Percentiles rank a stretch among this genome's conserved stretches.
Evolutionary conservation across 2,329 filamentous ascomycete species (phyloP).

Genomic region (Annulohypoxylon truncatum): DNA sequence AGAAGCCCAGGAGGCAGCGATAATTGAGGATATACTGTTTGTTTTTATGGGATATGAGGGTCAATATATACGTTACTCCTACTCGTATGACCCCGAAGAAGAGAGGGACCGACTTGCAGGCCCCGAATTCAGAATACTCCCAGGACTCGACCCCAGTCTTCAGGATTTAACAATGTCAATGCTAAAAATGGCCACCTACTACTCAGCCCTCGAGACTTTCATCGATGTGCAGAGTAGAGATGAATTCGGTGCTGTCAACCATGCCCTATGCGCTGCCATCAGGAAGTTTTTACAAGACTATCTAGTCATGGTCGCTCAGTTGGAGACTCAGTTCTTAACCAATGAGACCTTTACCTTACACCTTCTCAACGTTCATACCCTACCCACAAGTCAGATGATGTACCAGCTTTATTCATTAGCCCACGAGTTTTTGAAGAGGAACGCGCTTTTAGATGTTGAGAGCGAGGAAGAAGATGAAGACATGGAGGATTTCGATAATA

Average conservation of each 20-base stretch:
- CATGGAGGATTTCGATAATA: constrained; percentile 89
- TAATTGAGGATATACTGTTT: constrained; percentile 91
- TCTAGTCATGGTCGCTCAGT: constrained; percentile 88
- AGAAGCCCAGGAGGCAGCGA: constrained; percentile 84
- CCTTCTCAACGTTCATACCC: constrained; percentile 89
- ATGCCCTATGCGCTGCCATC: constrained; percentile 95
- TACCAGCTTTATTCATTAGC: constrained; percentile 88
- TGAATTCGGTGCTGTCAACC: constrained; percentile 94
- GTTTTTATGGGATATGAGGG: constrained; percentile 99
- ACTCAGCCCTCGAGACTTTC: constrained; percentile 90
- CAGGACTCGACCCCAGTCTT: constrained; percentile 89
- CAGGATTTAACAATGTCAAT: constrained; percentile 88
- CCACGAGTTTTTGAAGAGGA: constrained; percentile 87
- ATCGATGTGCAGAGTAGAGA: constrained; percentile 93
- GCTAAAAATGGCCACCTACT: constrained; percentile 94
- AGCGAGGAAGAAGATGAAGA: constrained; percentile 78
- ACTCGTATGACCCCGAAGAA: constrained; percentile 82
- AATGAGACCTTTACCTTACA: constrained; percentile 92
- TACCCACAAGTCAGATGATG: constrained; percentile 91
- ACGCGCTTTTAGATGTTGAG: constrained; percentile 86
- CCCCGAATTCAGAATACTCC: constrained; percentile 80
- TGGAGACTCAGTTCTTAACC: constrained; percentile 92
- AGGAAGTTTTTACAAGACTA: constrained; percentile 94
- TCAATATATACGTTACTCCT: constrained; percentile 91
- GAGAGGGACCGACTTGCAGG: constrained; percentile 90